Percentiles rank a stretch among this genome's conserved stretches.
Evolutionary conservation across 2,329 filamentous ascomycete species (phyloP).

Genomic region (Colletotrichum tanaceti): DNA sequence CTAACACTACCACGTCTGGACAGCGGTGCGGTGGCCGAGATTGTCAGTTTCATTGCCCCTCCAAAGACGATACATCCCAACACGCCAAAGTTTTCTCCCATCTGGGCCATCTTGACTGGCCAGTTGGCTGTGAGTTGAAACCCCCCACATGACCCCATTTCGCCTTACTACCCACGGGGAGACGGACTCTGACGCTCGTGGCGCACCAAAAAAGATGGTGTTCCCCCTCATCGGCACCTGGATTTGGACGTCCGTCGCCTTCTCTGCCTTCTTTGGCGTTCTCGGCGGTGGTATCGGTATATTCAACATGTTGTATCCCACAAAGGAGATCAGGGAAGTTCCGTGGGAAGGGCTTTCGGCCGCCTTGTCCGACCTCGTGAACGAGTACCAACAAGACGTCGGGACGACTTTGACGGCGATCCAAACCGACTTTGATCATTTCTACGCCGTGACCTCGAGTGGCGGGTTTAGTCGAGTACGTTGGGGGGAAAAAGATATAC

Average conservation of each 20-base stretch:
- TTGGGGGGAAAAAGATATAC: too few relatives aligned
- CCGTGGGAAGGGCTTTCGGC: constrained; percentile 20
- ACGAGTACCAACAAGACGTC: constrained; percentile 23
- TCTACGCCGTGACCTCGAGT: neutral
- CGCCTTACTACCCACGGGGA: too few relatives aligned
- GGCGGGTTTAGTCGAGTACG: constrained; percentile 23
- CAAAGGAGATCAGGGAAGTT: neutral
- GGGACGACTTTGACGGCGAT: constrained; percentile 19
- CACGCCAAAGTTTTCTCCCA: constrained; percentile 4
- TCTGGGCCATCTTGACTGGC: constrained; percentile 3
- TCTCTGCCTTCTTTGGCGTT: too few relatives aligned
- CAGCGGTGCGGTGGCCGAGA: constrained; percentile 21
- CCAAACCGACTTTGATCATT: constrained; percentile 20
- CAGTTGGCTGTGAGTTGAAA: constrained; percentile 24
- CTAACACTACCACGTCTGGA: neutral
- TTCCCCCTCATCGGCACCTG: constrained; percentile 7
- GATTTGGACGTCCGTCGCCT: too few relatives aligned
- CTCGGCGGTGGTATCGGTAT: constrained; percentile 5
- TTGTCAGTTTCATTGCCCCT: constrained; percentile 14
- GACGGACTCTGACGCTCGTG: neutral
- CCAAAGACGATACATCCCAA: neutral
- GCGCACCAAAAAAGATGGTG: neutral
- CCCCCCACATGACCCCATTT: too few relatives aligned
- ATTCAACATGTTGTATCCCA: constrained; percentile 10
- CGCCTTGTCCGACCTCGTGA: neutral